Evolutionary conservation across 106 monocot genomes (phyloP), one percentile per base, ranked within the genome.

Genomic region (Allium fistulosum): DNA sequence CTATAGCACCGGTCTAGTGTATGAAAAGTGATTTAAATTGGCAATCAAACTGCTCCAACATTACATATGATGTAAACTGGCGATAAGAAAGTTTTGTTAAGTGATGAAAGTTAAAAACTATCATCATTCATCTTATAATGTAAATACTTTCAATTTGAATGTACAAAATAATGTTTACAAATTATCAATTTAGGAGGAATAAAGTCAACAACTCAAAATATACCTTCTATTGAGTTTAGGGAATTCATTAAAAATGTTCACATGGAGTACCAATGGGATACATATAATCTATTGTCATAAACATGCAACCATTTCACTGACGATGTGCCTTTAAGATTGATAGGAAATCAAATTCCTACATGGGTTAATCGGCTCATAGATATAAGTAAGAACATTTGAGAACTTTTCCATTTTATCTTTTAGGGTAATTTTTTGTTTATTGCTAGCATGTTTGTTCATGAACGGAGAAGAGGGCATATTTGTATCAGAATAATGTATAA

Each of bases 281-380:
- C 83, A 14, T 96, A 92, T 68, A 91, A 96, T 61, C 80, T 96
- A 17, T 82, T 96, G 48, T 84, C 79, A 26, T 92, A 92, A 68
- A 96, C 88, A 37, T 96, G 96, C 76, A 96, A 96, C 57, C 91
- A 92, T 74, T 96, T 96, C 48, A 88, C 92, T 13, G 78, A 88
- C 71, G 88, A 96, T 76, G 51, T 87, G 16, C 80, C 68, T 64
- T 65, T 27, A 26, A 86, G 67, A 70, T 73, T 92, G 79, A 88
- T 81, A 27, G 80, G 86, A 62, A 92, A 74, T 68, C 61, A 47
- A n/a, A 88, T 96, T n/a, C 92, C 96, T 72, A 80, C 76, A 15
- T 96, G 96, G 96, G 78, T 96, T 18, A 96, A 96, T 67, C 81
- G 96, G 65, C 88, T 92, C 69, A 92, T 92, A 10, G 4, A 68